Evolutionary conservation across 2,329 filamentous ascomycete species (phyloP), one percentile per base, ranked within the genome.

Genomic region (Madurella fahalii): DNA sequence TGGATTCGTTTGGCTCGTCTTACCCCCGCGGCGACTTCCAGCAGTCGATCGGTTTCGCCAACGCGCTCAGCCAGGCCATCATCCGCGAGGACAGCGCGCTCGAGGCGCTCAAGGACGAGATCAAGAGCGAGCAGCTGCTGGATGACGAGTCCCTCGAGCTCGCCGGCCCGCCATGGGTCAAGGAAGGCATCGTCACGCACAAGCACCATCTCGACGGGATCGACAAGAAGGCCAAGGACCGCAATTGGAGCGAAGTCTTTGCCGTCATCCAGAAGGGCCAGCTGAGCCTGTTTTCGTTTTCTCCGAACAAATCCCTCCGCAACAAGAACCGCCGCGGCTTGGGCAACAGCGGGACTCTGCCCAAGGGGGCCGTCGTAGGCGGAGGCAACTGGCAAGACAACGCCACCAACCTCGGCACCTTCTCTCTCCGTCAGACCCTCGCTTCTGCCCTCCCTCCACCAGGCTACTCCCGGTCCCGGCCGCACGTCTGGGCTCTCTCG

Each of bases 311-410:
- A 69, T 89, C 88, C 1, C 75, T 85, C 63, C 80, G 85, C 34
- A 80, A 84, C 62, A 91, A 90, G 69, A 78, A 73, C 58, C 84
- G 82, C 59, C 18, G 72, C 77, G 55, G 77, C 76, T 57, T 74
- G 4, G 52, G 52, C 34, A 37, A 37, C 34, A 15, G 9, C 49
- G 54, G 52, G 9, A 55, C 46, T 1, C 48, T 73, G 20, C 71
- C 76, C 50, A 77, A 76, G 54, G 79, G 80, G 9, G 84, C 83
- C 12, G 82, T 85, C 7, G 94, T 97, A 2, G 94, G 94, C 61
- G 94, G 94, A 57, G 94, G 94, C 20, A 97, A 99, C 70, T 99
- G 94, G 94, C 93, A 93, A 70, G 92, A 96, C 63, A 97, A 95
- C 67, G 94, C 94, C 5, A 91, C 95, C 60, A 90, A 86, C 60